A percentile compares a stretch with the other conserved stretches of the same genome.
These are phyloP conservation scores for Alternaria longipes DNA, from an alignment of 2,329 filamentous ascomycete genomes.

Conservation along the genomic window DNA sequence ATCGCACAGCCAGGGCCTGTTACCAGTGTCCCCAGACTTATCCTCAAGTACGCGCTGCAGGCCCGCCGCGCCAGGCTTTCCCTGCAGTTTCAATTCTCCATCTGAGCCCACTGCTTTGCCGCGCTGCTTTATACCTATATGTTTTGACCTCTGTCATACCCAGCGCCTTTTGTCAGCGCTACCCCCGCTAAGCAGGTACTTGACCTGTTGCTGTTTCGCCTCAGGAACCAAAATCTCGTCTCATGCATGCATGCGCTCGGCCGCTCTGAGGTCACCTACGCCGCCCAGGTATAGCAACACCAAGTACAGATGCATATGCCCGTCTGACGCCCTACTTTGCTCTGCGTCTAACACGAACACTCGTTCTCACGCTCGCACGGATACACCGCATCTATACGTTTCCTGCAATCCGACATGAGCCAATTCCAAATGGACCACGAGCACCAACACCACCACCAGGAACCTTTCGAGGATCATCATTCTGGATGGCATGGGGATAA, in stretches of 20 bases:
- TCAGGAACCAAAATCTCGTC: slow-evolving; percentile 44
- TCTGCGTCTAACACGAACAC: slow-evolving; percentile 36
- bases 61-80: slow-evolving; percentile 42
- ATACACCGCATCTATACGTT: slow-evolving; percentile 26
- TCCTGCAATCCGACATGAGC: slow-evolving; percentile 46
- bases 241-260: slow-evolving; percentile 53
- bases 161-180: slow-evolving; percentile 41
- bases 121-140: slow-evolving; percentile 30
- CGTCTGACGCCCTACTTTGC: slow-evolving; percentile 35
- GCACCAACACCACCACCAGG: slow-evolving; percentile 44
- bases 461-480: slow-evolving; percentile 48
- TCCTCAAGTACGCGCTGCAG: slow-evolving; percentile 50
- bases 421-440: slow-evolving; percentile 55
- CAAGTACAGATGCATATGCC: slow-evolving; percentile 47
- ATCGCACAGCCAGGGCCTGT: slow-evolving; percentile 45
- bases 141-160: slow-evolving; percentile 35
- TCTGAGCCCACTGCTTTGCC: slow-evolving; percentile 33
- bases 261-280: slow-evolving; percentile 44
- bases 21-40: slow-evolving; percentile 41
- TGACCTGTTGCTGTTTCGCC: slow-evolving; percentile 43
- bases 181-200: slow-evolving; percentile 36
- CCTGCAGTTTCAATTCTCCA: slow-evolving; percentile 41
- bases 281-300: slow-evolving; percentile 41
- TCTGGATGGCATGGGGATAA: slow-evolving; percentile 44
- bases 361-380: slow-evolving; percentile 37